phyloP scores from a whole-genome alignment of 306 rosid species.

The Luffa acutangula region DNA sequence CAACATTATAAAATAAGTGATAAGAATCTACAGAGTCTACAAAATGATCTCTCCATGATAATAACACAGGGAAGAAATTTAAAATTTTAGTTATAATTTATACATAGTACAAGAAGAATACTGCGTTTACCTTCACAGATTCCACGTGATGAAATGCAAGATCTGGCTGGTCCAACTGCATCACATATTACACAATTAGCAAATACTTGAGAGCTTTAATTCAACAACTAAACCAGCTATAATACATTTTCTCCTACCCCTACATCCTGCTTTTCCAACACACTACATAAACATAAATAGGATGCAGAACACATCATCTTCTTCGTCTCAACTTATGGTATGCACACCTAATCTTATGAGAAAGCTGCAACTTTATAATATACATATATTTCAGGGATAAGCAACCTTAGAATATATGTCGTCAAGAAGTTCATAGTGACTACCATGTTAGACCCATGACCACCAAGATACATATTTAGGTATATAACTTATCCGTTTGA shows the following conservation, averaged over 20 bases:
- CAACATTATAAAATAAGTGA: neutral
- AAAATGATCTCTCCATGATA: neutral
- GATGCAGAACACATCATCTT: neutral
- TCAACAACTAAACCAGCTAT: neutral
- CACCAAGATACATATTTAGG: neutral
- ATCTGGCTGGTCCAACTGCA: conserved; percentile 60
- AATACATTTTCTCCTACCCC: neutral
- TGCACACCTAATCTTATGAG: neutral
- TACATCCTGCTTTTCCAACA: neutral
- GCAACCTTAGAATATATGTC: neutral
- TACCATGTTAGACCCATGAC: neutral
- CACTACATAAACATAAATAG: neutral
- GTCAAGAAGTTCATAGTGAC: neutral
- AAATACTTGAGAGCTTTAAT: neutral
- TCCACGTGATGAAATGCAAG: conserved; percentile 45
- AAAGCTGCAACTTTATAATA: neutral
- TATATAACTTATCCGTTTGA: neutral
- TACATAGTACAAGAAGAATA: neutral
- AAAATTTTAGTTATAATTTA: neutral
- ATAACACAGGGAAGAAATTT: neutral
- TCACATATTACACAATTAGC: conserved; percentile 6
- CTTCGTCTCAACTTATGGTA: neutral
- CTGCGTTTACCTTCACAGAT: conserved; percentile 34
- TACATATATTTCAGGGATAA: neutral
- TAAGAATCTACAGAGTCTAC: neutral